phyloP scores from a whole-genome alignment of 768 basidiomycete genomes.

The Podaxis pistillaris region DNA sequence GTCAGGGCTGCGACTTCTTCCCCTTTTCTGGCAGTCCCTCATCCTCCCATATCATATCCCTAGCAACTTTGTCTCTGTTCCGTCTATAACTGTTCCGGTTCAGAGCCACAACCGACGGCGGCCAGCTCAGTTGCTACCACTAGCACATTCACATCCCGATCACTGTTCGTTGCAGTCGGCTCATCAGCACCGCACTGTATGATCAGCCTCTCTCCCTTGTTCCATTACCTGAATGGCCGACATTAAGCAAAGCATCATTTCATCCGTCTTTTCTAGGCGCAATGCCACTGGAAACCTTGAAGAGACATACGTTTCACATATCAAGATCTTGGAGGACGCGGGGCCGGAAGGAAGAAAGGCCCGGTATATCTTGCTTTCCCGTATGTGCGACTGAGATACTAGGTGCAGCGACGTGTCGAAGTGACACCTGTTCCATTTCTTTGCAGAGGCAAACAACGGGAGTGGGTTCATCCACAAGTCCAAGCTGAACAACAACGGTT shows the following conservation, averaged over 20 bases:
- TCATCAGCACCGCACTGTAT: not conserved
- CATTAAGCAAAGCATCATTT: conserved; percentile 69
- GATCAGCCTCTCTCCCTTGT: conserved; percentile 14
- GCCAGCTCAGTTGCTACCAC: not conserved
- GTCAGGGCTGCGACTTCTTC: not conserved
- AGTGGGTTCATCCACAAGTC: conserved; percentile 90
- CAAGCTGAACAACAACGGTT: conserved; percentile 90
- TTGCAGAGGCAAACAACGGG: conserved; percentile 57
- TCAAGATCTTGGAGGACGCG: conserved; percentile 94
- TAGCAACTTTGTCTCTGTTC: conserved; percentile 7
- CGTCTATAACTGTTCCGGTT: not conserved
- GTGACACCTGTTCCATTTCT: not conserved
- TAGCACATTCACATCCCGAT: not conserved
- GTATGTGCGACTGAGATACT: conserved; percentile 46
- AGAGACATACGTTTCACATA: conserved; percentile 82
- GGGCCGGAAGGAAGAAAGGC: conserved; percentile 74
- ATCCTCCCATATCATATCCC: not conserved
- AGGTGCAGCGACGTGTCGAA: not conserved
- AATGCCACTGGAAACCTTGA: conserved; percentile 62
- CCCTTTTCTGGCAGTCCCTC: not conserved
- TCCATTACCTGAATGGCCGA: conserved; percentile 36
- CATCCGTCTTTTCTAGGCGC: conserved; percentile 78
- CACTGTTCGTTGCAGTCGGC: not conserved
- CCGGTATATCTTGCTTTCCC: conserved; percentile 86
- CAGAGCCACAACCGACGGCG: not conserved